These are phyloP conservation scores for Pichia sp. DNA, from an alignment of 1,139 yeast genomes.

Conservation along the genomic window DNA sequence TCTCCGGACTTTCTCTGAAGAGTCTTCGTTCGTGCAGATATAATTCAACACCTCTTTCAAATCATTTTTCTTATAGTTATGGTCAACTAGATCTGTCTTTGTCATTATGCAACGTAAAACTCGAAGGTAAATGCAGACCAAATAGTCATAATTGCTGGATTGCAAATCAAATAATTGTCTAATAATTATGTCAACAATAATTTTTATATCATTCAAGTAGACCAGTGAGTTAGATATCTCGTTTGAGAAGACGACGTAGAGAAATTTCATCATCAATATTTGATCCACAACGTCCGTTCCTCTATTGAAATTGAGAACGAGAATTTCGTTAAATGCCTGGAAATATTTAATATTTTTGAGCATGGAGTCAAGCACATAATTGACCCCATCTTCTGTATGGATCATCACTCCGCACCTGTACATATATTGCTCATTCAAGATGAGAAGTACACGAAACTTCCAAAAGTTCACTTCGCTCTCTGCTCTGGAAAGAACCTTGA, in stretches of 20 bases:
- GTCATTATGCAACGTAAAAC: slow-evolving; percentile 66
- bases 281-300: slow-evolving; percentile 67
- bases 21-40: slow-evolving; percentile 29
- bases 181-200: slow-evolving; percentile 76
- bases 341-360: slow-evolving; percentile 26
- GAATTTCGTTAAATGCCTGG: slow-evolving; percentile 45
- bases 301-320: slow-evolving; percentile 65
- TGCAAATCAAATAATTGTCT: slow-evolving; percentile 70
- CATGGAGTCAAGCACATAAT: slow-evolving; percentile 27
- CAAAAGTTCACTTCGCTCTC: slow-evolving; percentile 64
- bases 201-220: slow-evolving; percentile 80
- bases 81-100: slow-evolving; percentile 54
- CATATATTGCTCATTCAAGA: slow-evolving; percentile 81
- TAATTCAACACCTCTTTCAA: slow-evolving; percentile 44
- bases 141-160: slow-evolving; percentile 46
- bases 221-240: slow-evolving; percentile 52
- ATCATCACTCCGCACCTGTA: slow-evolving; percentile 32
- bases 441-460: slow-evolving; percentile 64
- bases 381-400: slow-evolving; percentile 14
- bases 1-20: slow-evolving; percentile 40
- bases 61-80: slow-evolving; percentile 53
- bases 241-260: slow-evolving; percentile 69
- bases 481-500: slow-evolving; percentile 44
- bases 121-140: slow-evolving; percentile 69
- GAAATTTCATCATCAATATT: slow-evolving; percentile 69